phyloP scores from a whole-genome alignment of 768 basidiomycete species.

The Gloeostereum incarnatum region DNA sequence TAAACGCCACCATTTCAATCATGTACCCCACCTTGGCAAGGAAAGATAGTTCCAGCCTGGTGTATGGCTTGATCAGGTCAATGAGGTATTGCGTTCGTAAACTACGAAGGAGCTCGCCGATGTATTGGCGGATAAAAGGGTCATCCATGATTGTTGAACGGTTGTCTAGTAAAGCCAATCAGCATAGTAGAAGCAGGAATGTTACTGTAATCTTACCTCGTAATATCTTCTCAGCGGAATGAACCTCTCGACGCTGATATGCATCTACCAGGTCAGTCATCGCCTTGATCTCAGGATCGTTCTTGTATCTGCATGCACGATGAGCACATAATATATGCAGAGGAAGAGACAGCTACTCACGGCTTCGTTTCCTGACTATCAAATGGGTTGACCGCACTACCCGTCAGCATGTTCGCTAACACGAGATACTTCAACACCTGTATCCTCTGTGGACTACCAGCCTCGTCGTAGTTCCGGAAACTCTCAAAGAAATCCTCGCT shows the following conservation, averaged over 20 bases:
- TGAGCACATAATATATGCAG: not conserved
- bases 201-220: slow-evolving; percentile 45
- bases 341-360: slow-evolving; percentile 33
- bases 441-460: slow-evolving; percentile 91
- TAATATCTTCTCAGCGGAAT: slow-evolving; percentile 94
- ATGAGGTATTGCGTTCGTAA: slow-evolving; percentile 95
- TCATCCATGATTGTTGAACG: slow-evolving; percentile 95
- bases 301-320: slow-evolving; percentile 64
- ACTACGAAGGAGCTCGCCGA: slow-evolving; percentile 91
- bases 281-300: slow-evolving; percentile 91
- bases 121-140: slow-evolving; percentile 88
- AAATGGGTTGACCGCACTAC: slow-evolving; percentile 97
- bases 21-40: slow-evolving; percentile 65
- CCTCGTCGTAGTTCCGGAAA: slow-evolving; percentile 97
- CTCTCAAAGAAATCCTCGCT: slow-evolving; percentile 99
- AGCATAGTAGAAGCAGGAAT: no score
- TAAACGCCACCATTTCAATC: not conserved
- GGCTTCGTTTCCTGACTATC: slow-evolving; percentile 99
- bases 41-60: slow-evolving; percentile 86
- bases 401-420: slow-evolving; percentile 95
- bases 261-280: slow-evolving; percentile 98
- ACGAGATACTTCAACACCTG: slow-evolving; percentile 99
- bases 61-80: slow-evolving; percentile 97
- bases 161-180: slow-evolving; percentile 51
- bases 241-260: slow-evolving; percentile 93